These are phyloP conservation scores for Fusarium sp. DNA, from an alignment of 2,329 filamentous ascomycete species.

Conservation along the genomic window DNA sequence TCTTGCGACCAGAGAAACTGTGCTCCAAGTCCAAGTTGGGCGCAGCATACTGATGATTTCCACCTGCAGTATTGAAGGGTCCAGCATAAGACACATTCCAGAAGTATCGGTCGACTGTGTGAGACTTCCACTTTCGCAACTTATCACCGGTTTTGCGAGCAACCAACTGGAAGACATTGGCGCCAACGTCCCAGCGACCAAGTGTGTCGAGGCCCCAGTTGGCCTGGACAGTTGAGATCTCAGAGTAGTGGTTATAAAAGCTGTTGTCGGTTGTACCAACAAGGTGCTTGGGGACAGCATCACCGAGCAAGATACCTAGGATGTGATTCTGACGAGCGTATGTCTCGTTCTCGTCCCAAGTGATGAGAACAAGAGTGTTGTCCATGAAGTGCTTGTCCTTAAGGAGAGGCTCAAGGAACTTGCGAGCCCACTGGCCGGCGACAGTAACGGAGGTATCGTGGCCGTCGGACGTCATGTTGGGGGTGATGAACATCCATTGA, in stretches of 20 bases:
- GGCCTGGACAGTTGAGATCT: constrained; percentile 75
- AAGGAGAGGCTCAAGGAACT: constrained; percentile 80
- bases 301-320: constrained; percentile 80
- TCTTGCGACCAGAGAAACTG: constrained; percentile 52
- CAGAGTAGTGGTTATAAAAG: constrained; percentile 82
- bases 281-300: constrained; percentile 76
- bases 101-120: constrained; percentile 60
- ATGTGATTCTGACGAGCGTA: constrained; percentile 79
- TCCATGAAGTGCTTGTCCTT: constrained; percentile 79
- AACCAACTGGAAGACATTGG: constrained; percentile 77
- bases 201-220: constrained; percentile 81
- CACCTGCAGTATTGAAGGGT: constrained; percentile 57
- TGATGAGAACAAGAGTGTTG: constrained; percentile 81
- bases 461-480: constrained; percentile 83
- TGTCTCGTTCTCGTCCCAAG: constrained; percentile 84
- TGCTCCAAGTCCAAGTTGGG: constrained; percentile 58
- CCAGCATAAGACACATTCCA: constrained; percentile 71
- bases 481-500: constrained; percentile 80
- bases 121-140: constrained; percentile 57
- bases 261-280: constrained; percentile 77
- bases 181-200: constrained; percentile 80
- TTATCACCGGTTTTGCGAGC: constrained; percentile 73
- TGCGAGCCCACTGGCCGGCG: constrained; percentile 77
- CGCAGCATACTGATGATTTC: constrained; percentile 56
- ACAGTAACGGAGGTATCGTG: constrained; percentile 81